Evolutionary conservation across 2,329 filamentous ascomycete genomes (phyloP).

Genomic region (Xylariaceae sp.): DNA sequence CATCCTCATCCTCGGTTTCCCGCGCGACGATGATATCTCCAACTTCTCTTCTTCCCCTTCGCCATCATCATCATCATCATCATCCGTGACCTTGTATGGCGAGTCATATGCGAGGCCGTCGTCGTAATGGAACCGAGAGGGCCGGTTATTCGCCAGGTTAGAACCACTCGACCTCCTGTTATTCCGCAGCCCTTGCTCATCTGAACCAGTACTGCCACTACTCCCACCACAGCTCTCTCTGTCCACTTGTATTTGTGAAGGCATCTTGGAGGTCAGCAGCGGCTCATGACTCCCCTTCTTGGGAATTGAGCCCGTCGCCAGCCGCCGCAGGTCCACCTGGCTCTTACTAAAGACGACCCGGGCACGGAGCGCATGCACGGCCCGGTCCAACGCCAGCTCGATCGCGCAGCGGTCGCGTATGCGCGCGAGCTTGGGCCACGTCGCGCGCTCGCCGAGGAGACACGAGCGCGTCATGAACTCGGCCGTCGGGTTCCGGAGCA

Average conservation of each 20-base stretch:
- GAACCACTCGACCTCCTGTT: conserved; percentile 48
- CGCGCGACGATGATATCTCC: too few relatives aligned
- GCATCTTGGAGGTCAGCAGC: too few relatives aligned
- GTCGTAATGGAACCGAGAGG: conserved; percentile 31
- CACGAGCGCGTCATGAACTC: conserved; percentile 83
- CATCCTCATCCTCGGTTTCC: too few relatives aligned
- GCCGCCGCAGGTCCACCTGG: conserved; percentile 53
- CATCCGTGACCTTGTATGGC: conserved; percentile 38
- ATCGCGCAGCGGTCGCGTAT: conserved; percentile 85
- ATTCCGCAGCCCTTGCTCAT: too few relatives aligned
- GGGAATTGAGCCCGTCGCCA: conserved; percentile 34
- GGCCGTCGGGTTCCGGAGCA: conserved; percentile 76
- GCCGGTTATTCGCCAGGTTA: too few relatives aligned
- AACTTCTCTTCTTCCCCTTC: conserved; percentile 40
- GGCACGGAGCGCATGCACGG: conserved; percentile 63
- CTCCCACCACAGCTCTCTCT: too few relatives aligned
- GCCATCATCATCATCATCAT: conserved; percentile 41
- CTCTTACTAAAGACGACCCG: conserved; percentile 64
- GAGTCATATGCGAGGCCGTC: conserved; percentile 33
- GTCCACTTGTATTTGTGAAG: too few relatives aligned
- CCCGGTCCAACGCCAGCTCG: conserved; percentile 74
- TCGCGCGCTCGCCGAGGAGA: conserved; percentile 74
- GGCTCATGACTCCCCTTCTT: conserved; percentile 20
- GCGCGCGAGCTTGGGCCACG: conserved; percentile 83
- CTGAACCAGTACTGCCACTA: too few relatives aligned